Percentiles rank a stretch among this genome's conserved stretches.
Evolutionary conservation across 345 rosid genomes (phyloP).

Genomic region (Dipteronia sinensis): DNA sequence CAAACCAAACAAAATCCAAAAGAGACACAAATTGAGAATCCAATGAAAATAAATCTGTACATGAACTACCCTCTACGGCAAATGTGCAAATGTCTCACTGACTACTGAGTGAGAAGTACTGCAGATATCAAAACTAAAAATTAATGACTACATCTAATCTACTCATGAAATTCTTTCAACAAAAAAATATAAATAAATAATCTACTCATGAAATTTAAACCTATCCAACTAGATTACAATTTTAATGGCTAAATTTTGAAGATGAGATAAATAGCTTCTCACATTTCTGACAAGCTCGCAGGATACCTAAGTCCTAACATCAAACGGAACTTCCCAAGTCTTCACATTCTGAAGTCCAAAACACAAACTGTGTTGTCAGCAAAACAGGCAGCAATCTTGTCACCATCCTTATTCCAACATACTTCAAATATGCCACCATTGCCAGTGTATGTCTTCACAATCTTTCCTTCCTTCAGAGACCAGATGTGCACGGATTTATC

Average conservation of each 20-base stretch:
- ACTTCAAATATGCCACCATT: constrained; percentile 93
- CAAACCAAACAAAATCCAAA: background rate
- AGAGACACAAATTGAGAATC: background rate
- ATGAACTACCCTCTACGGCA: background rate
- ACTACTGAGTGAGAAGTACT: background rate
- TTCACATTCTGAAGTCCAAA: constrained; percentile 85
- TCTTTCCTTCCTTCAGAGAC: constrained; percentile 91
- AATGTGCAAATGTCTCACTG: background rate
- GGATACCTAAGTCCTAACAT: background rate
- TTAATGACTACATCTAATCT: constrained; percentile 7
- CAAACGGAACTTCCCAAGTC: background rate
- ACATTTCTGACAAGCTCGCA: constrained; percentile 10
- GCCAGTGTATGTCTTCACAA: constrained; percentile 88
- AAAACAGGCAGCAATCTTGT: constrained; percentile 93
- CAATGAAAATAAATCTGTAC: constrained; percentile 20
- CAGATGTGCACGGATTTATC: constrained; percentile 89
- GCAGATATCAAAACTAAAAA: background rate
- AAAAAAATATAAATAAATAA: background rate
- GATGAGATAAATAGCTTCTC: background rate
- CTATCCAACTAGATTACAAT: constrained; percentile 13
- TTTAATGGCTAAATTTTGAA: constrained; percentile 1
- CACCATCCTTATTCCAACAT: constrained; percentile 98
- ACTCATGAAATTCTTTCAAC: background rate
- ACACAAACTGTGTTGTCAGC: constrained; percentile 87
- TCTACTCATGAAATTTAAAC: background rate